These are phyloP conservation scores for Aschersonia sp. DNA, from an alignment of 2,329 filamentous ascomycete species.

Conservation along the genomic window DNA sequence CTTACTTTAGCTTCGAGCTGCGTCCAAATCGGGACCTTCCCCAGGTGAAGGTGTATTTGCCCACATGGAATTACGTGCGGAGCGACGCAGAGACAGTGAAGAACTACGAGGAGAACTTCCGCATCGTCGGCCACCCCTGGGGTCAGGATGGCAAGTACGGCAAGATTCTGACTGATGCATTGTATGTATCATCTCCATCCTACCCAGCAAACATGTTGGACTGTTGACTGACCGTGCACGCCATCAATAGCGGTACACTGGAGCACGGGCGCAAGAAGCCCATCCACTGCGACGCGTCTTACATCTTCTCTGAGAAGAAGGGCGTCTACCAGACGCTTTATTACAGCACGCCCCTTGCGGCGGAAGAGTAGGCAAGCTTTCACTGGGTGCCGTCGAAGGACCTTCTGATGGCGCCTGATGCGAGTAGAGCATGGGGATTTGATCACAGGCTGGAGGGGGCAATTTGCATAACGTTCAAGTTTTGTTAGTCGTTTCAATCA, in stretches of 20 bases:
- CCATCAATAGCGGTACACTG: slow-evolving; percentile 1
- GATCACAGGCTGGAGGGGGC: too few species aligned
- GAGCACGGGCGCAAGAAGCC: slow-evolving; percentile 1
- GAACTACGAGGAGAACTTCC: slow-evolving; percentile 6
- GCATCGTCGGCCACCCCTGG: slow-evolving; percentile 2
- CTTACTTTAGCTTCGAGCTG: slow-evolving; percentile 7
- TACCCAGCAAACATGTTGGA: too few species aligned
- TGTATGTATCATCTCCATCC: not conserved
- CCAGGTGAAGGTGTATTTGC: slow-evolving; percentile 6
- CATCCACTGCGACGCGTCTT: slow-evolving; percentile 5
- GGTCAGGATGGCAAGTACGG: slow-evolving; percentile 3
- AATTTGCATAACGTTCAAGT: too few species aligned
- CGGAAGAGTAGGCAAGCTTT: not conserved
- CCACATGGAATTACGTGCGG: slow-evolving; percentile 6
- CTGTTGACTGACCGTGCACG: not conserved
- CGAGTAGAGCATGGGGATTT: too few species aligned
- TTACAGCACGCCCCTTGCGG: slow-evolving; percentile 3
- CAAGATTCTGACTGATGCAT: slow-evolving; percentile 5
- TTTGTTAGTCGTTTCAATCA: too few species aligned
- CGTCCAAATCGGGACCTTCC: slow-evolving; percentile 4
- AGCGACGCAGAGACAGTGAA: slow-evolving; percentile 6
- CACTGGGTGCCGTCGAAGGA: too few species aligned
- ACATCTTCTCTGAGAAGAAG: slow-evolving; percentile 3
- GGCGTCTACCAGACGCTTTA: slow-evolving; percentile 7
- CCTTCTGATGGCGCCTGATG: too few species aligned